phyloP scores from a whole-genome alignment of 2,329 filamentous ascomycete species.

The Tricladium varicosporioides region DNA sequence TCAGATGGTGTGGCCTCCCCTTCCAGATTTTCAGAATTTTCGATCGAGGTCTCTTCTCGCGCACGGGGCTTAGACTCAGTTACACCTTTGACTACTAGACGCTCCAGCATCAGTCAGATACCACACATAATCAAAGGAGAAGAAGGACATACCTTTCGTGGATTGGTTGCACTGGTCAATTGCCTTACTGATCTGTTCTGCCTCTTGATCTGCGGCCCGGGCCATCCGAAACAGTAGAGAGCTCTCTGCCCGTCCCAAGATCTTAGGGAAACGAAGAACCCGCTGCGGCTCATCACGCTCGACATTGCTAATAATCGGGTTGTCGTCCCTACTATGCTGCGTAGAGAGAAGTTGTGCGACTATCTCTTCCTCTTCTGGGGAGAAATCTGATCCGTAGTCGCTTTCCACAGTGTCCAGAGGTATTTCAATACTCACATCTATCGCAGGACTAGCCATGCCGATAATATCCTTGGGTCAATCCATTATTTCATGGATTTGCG shows the following conservation, averaged over 20 bases:
- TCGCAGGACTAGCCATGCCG: constrained; percentile 28
- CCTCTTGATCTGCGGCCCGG: constrained; percentile 26
- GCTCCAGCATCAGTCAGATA: constrained; percentile 63
- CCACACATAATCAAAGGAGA: neutral
- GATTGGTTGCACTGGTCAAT: constrained; percentile 38
- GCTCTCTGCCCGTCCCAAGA: constrained; percentile 37
- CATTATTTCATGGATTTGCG: constrained; percentile 11
- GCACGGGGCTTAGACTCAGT: neutral
- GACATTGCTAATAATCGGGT: constrained; percentile 27
- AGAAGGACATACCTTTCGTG: constrained; percentile 49
- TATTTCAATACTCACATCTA: neutral
- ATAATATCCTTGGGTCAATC: constrained; percentile 6
- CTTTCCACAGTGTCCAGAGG: constrained; percentile 36
- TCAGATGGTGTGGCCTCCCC: too few species aligned
- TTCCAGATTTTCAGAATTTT: neutral
- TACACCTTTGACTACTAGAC: constrained; percentile 52
- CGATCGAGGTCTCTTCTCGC: neutral
- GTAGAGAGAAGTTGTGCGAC: constrained; percentile 48
- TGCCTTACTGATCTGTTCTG: constrained; percentile 27
- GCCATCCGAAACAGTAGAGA: constrained; percentile 31
- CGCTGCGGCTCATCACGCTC: constrained; percentile 35
- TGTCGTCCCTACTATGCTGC: constrained; percentile 37
- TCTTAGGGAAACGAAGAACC: constrained; percentile 39
- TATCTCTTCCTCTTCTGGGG: constrained; percentile 53
- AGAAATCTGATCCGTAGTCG: constrained; percentile 65